phyloP scores from a whole-genome alignment of 495 filamentous ascomycete species.

The Tetracladium marchalianum region DNA sequence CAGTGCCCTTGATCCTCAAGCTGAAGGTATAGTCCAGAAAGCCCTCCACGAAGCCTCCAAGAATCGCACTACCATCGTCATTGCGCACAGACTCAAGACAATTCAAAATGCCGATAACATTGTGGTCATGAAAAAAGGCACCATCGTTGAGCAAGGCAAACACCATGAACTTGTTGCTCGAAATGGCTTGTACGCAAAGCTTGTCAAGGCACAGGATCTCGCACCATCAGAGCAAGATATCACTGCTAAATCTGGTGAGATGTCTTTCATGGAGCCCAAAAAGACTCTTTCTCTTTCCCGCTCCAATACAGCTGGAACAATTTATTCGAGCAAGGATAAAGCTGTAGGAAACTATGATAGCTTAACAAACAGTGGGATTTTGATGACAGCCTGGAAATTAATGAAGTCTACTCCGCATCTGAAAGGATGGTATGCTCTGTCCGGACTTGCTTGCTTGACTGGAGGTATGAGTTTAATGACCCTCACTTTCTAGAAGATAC shows the following conservation, averaged over 20 bases:
- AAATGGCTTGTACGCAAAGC: conserved; percentile 55
- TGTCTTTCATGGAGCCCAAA: conserved; percentile 30
- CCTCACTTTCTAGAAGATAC: conserved; percentile 51
- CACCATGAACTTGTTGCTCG: conserved; percentile 57
- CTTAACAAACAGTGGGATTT: conserved; percentile 26
- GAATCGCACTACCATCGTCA: conserved; percentile 85
- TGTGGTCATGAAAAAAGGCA: conserved; percentile 73
- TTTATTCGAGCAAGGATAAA: conserved; percentile 18
- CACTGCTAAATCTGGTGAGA: conserved; percentile 29
- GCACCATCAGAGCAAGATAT: conserved; percentile 48
- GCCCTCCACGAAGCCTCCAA: conserved; percentile 78
- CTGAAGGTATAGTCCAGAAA: conserved; percentile 84
- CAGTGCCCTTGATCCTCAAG: conserved; percentile 81
- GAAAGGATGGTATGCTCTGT: no score
- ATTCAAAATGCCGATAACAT: conserved; percentile 89
- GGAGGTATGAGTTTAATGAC: conserved; percentile 38
- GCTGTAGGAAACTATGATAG: conserved; percentile 52
- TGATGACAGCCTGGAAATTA: no score
- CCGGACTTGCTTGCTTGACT: no score
- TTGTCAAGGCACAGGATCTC: conserved; percentile 70
- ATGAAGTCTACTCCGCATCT: no score
- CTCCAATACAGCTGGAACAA: conserved; percentile 26
- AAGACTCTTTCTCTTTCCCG: conserved; percentile 23
- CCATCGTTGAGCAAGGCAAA: conserved; percentile 76
- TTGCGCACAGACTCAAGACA: conserved; percentile 85